Base-by-base conservation (phyloP, 805 yeast genomes). In the Helenozyma rhizophorensis region DNA sequence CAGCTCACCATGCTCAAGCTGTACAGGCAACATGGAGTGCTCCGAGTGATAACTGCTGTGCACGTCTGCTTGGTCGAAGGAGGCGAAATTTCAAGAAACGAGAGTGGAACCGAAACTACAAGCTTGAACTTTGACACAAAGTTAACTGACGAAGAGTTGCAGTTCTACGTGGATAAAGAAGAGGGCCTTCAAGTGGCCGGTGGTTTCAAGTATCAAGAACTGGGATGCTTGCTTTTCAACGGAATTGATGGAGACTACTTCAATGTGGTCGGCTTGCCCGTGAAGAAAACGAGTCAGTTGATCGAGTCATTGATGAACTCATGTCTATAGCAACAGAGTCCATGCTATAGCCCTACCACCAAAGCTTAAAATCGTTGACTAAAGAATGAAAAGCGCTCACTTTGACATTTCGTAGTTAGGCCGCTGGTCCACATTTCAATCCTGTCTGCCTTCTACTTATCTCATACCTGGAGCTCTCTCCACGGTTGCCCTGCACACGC, bases 141-240 rank as follows among this genome's bases (percentile, higher is more conserved):
- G 1, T 57, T 78, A 10, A 67, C 78, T 1, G 77, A 76, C 43
- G 75, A 66, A n/a, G 64, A 80, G 24, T 49, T 90, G 4, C 50
- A 70, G 16, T 62, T 67, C 11, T 90, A 90, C 54, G 81, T 83
- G 9, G 69, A 68, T 2, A 61, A 79, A 2, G 80, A 72, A 14
- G 97, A 90, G 53, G 97, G 93, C 1, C 35, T 68, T 6, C 71
- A 72, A 29, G 97, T 85, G 1, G 96, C 97, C 2, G 98, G 97
- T 5, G 98, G 98, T 1, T 89, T 85, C 61, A 79, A 78, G 47
- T 79, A 83, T 38, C 97, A 90, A 58, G 84, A 80, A 0, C 53
- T 55, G 8, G 93, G 94, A 2, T 78, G 83, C 1, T 50, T 80
- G 23, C 59, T 90, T 42, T 75, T 93, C 43, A 57, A 66, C 14